Conservation (phyloP, 1,139 yeast species). For the Debaryomycetaceae sp. region DNA sequence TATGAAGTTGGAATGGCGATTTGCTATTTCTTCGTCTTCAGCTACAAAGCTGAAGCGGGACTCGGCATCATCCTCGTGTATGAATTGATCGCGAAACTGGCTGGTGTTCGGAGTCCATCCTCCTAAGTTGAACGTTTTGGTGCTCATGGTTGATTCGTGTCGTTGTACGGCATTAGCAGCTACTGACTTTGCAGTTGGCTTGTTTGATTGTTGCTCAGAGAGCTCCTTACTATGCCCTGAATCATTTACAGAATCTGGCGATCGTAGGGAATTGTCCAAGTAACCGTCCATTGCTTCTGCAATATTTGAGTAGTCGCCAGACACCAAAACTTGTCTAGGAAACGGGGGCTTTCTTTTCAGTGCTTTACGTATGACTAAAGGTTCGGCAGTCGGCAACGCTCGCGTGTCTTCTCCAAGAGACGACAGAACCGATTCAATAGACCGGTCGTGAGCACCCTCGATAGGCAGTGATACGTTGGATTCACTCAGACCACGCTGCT, state of each 20-base stretch:
- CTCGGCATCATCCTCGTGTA: constrained; percentile 35
- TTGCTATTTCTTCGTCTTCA: constrained; percentile 12
- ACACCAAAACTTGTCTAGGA: constrained; percentile 11
- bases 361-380: no score
- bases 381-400: constrained; percentile 1
- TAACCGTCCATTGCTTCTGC: constrained; percentile 19
- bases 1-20: constrained; percentile 22
- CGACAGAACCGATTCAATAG: no score
- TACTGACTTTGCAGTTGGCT: background rate
- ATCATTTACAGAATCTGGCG: constrained; percentile 1
- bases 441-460: no score
- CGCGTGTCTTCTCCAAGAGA: no score
- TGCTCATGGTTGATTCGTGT: constrained; percentile 27
- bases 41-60: constrained; percentile 25
- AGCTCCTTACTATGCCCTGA: constrained; percentile 11
- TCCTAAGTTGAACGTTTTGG: constrained; percentile 35
- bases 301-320: constrained; percentile 17
- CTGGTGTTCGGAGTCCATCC: constrained; percentile 44
- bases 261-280: constrained; percentile 7
- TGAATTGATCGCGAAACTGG: constrained; percentile 39
- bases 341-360: constrained; percentile 29
- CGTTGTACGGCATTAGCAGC: background rate
- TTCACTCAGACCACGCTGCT: no score
- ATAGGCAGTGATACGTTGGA: no score
- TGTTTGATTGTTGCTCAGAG: background rate